These are phyloP conservation scores for Geoglossum cookeanum DNA, from an alignment of 2,329 filamentous ascomycete species.

Conservation along the genomic window DNA sequence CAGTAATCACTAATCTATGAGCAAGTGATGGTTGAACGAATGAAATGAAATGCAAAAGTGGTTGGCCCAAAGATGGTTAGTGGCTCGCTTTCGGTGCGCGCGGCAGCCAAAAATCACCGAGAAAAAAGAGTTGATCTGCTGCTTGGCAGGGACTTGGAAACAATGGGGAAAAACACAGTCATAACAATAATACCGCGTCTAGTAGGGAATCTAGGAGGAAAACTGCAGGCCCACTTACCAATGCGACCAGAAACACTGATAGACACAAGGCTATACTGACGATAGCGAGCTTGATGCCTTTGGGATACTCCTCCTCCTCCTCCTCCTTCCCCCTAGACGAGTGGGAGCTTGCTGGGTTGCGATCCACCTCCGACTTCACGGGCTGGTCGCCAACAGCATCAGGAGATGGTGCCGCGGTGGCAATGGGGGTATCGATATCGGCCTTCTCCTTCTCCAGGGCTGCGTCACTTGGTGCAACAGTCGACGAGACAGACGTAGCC, in stretches of 20 bases:
- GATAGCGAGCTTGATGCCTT: constrained; percentile 6
- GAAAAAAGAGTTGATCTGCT: too few species aligned
- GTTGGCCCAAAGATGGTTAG: background rate
- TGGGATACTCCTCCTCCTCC: constrained; percentile 8
- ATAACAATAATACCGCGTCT: background rate
- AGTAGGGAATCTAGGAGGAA: background rate
- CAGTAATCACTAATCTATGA: too few species aligned
- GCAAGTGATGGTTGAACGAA: background rate
- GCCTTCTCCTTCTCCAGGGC: background rate
- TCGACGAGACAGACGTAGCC: background rate
- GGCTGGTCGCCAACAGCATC: background rate
- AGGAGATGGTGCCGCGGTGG: background rate
- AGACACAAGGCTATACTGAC: constrained; percentile 10
- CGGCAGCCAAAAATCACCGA: too few species aligned
- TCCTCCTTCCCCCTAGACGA: background rate
- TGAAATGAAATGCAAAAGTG: too few species aligned
- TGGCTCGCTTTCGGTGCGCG: background rate
- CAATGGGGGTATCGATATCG: background rate
- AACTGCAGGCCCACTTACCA: background rate
- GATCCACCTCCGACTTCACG: background rate
- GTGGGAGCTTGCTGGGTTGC: background rate
- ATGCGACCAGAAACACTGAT: constrained; percentile 11
- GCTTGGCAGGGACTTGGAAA: background rate
- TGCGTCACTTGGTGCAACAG: background rate
- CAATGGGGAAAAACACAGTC: background rate